These are phyloP conservation scores for Eucalyptus rudis DNA, from an alignment of 345 rosid genomes.

Conservation along the genomic window DNA sequence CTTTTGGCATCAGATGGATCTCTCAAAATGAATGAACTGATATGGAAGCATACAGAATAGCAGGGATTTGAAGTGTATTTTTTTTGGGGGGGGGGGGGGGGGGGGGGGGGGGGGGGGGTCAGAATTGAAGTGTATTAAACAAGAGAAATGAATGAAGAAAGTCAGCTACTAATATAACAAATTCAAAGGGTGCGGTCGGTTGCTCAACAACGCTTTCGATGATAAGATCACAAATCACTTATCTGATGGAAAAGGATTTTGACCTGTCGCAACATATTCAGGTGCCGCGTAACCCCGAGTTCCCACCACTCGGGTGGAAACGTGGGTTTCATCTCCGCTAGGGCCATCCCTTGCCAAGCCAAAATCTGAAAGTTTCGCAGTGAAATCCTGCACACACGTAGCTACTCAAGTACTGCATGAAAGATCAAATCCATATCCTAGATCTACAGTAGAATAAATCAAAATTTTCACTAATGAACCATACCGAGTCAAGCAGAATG, in stretches of 20 bases:
- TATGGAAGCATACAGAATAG: neutral
- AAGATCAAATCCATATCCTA: neutral
- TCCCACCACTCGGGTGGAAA: constrained; percentile 73
- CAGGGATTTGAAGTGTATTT: neutral
- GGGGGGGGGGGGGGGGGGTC: too few relatives aligned
- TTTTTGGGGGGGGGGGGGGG: too few relatives aligned
- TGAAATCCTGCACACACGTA: constrained; percentile 34
- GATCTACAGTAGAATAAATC: neutral
- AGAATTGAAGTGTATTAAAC: neutral
- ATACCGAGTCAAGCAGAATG: constrained; percentile 56
- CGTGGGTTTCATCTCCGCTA: constrained; percentile 75
- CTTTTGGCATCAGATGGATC: neutral
- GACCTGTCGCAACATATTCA: constrained; percentile 87
- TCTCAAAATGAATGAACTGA: neutral
- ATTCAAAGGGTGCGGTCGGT: neutral
- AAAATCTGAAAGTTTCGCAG: constrained; percentile 83
- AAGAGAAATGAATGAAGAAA: neutral
- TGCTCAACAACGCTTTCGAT: neutral
- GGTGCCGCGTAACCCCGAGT: constrained; percentile 93
- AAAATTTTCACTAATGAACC: neutral
- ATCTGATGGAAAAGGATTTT: neutral
- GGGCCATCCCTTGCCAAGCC: constrained; percentile 95
- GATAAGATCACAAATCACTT: neutral
- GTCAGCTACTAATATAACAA: neutral
- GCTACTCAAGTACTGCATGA: neutral